phyloP scores from a whole-genome alignment of 176 grass and related monocot species.

The Phoenix roebelenii region DNA sequence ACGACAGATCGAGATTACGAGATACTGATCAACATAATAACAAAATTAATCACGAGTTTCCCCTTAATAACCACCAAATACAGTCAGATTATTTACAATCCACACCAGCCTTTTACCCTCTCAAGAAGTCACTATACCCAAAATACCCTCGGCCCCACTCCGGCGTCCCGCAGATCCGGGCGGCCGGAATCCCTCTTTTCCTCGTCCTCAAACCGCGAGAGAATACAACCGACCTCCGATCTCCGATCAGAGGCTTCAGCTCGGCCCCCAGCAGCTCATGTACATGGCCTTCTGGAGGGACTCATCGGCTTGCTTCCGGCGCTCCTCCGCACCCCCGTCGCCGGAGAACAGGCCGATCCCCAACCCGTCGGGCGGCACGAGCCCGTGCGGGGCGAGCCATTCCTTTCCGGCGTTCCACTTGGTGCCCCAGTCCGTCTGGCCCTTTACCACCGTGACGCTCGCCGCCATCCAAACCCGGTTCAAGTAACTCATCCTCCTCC shows the following conservation, averaged over 20 bases:
- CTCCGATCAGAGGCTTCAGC: background rate
- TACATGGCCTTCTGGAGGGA: conserved; percentile 37
- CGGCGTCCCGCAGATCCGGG: too few species aligned
- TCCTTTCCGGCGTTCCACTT: background rate
- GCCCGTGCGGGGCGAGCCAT: conserved; percentile 8
- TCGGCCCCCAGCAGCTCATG: conserved; percentile 36
- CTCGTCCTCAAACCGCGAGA: too few species aligned
- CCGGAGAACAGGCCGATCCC: conserved; percentile 3
- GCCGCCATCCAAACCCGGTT: conserved; percentile 36
- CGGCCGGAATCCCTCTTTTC: too few species aligned
- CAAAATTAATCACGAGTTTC: too few species aligned
- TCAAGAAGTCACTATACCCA: too few species aligned
- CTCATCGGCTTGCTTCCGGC: conserved; percentile 7
- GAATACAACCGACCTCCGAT: too few species aligned
- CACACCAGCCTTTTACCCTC: too few species aligned
- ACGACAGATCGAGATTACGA: too few species aligned
- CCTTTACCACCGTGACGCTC: conserved; percentile 20
- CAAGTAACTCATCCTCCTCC: conserved; percentile 21
- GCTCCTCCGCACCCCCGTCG: conserved; percentile 10
- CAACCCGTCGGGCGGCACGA: conserved; percentile 1
- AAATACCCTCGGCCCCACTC: too few species aligned
- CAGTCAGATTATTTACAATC: too few species aligned
- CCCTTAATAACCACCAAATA: too few species aligned
- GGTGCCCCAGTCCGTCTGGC: conserved; percentile 23
- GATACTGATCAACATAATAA: too few species aligned